Evolutionary conservation across 1,284 basidiomycete species (phyloP), one percentile per base, ranked within the genome.

Genomic region (Grifola frondosa): DNA sequence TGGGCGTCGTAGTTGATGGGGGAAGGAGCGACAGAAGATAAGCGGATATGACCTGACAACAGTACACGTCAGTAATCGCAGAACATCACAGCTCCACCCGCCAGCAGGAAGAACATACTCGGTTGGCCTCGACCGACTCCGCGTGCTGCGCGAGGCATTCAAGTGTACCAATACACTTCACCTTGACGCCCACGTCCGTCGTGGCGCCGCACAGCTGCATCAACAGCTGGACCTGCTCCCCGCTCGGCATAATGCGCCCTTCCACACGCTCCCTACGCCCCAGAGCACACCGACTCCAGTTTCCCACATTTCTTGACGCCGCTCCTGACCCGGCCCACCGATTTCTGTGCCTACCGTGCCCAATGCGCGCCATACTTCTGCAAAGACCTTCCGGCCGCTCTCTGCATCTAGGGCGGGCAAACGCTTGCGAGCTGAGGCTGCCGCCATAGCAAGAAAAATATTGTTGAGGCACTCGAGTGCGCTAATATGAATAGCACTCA

Each of bases 381-480:
- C 69, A 84, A 88, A 90, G 11, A 88, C 64, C 2, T 62, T 65
- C 19, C 57, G 57, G 7, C 81, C 84, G 2, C 65, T 69, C 15
- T 74, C 71, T 8, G 66, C 63, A 45, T 84, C 78, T 5, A 75
- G 61, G 15, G 60, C 63, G 20, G 68, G 50, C 42, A 64, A 71
- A 9, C 69, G 66, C 3, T 68, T 64, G 0, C 42, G 46, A 19
- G 40, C 45, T 17, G 42, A 23, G 36, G 51, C 37, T 33, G 76
- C 63, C 4, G 83, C 74, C 17, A 90, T 73, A 2, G 90, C 85
- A 37, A 96, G 73, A 57, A 95, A 86, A 12, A 94, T 74, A 64
- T 97, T 97, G 62, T 92, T 95, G 43, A 97, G 75, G 54, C 91
- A 93, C 64, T 96, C 92, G 37, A 95, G 73, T 6, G 92, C 90